phyloP scores from a whole-genome alignment of 805 yeast genomes.

The Wickerhamiella sorbophila region DNA sequence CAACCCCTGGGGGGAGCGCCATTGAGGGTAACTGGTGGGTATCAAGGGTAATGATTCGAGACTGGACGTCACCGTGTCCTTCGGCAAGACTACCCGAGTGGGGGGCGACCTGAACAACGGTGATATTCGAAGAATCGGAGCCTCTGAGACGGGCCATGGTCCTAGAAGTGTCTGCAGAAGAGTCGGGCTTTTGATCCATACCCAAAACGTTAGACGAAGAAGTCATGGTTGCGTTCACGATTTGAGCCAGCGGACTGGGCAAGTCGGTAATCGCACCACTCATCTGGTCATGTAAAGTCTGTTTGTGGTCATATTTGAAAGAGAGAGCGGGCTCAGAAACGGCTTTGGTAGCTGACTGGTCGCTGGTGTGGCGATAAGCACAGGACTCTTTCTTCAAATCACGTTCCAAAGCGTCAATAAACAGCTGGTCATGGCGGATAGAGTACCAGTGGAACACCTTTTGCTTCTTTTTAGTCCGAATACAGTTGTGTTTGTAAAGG shows the following conservation, averaged over 20 bases:
- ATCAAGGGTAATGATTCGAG: not conserved
- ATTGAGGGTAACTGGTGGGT: not conserved
- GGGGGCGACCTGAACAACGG: not conserved
- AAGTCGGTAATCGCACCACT: slow-evolving; percentile 16
- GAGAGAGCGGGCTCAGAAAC: slow-evolving; percentile 65
- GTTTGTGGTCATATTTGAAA: slow-evolving; percentile 43
- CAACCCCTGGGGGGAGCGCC: not conserved
- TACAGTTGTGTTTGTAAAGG: slow-evolving; percentile 69
- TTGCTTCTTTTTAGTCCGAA: slow-evolving; percentile 91
- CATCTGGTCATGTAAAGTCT: slow-evolving; percentile 27
- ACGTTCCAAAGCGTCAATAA: slow-evolving; percentile 86
- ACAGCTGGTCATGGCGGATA: slow-evolving; percentile 83
- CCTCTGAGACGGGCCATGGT: not conserved
- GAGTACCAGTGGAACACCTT: slow-evolving; percentile 95
- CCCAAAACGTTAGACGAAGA: not conserved
- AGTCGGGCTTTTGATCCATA: not conserved
- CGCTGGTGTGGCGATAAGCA: slow-evolving; percentile 22
- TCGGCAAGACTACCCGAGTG: not conserved
- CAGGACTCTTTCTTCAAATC: slow-evolving; percentile 64
- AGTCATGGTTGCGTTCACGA: slow-evolving; percentile 19
- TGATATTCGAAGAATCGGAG: not conserved
- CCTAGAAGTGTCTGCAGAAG: not conserved
- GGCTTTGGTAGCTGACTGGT: slow-evolving; percentile 59
- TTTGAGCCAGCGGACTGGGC: slow-evolving; percentile 21
- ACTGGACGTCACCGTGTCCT: not conserved